Evolutionary conservation across 345 rosid genomes (phyloP).

Genomic region (Eutrema heterophyllum): DNA sequence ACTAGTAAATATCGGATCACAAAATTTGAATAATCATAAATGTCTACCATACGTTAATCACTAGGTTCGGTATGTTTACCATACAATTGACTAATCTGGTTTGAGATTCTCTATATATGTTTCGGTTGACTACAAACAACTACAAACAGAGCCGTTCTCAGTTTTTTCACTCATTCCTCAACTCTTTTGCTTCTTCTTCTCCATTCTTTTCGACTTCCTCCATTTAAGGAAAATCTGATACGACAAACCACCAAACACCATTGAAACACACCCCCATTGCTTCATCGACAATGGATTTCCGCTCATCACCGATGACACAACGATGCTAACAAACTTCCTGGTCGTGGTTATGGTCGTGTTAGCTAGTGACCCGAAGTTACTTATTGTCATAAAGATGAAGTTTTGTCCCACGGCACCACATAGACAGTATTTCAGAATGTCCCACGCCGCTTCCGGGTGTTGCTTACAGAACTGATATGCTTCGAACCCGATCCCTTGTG

Average conservation of each 20-base stretch:
- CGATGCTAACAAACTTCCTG: constrained; percentile 87
- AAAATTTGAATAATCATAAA: neutral
- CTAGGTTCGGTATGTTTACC: neutral
- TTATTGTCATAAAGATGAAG: constrained; percentile 90
- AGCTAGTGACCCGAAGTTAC: constrained; percentile 88
- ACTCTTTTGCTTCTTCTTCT: constrained; percentile 68
- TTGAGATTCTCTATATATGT: neutral
- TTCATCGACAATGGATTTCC: constrained; percentile 81
- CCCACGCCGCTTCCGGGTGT: constrained; percentile 93
- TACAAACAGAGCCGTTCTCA: neutral
- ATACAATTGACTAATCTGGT: constrained; percentile 10
- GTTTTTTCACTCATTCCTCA: constrained; percentile 19
- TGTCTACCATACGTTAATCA: neutral
- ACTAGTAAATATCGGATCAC: no score
- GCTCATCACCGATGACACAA: constrained; percentile 79
- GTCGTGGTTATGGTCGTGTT: constrained; percentile 95
- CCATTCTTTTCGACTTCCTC: constrained; percentile 66
- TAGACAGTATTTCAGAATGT: constrained; percentile 74
- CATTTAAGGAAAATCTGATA: constrained; percentile 91
- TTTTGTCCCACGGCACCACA: constrained; percentile 97
- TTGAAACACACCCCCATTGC: constrained; percentile 86
- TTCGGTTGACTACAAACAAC: neutral
- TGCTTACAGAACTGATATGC: constrained; percentile 72
- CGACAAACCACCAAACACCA: constrained; percentile 96
- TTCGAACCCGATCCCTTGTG: constrained; percentile 64